These are phyloP conservation scores for Emmonsiellopsis sp. DNA, from an alignment of 2,329 filamentous ascomycete species.

Conservation along the genomic window DNA sequence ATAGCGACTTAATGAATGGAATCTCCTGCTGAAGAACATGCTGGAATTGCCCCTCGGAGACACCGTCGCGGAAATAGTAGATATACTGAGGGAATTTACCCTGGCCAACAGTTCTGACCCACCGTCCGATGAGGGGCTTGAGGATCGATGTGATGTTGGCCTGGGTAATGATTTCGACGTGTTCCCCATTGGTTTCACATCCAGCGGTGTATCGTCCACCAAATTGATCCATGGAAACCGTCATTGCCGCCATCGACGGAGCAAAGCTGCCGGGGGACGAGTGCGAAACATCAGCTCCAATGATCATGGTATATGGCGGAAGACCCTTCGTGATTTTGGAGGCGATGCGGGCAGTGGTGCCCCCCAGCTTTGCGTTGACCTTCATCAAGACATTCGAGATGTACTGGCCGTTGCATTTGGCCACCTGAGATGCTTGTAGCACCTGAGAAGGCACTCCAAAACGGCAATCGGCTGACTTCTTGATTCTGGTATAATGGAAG, in stretches of 20 bases:
- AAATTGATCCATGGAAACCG: conserved; percentile 64
- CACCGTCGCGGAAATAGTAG: conserved; percentile 89
- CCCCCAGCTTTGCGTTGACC: conserved; percentile 90
- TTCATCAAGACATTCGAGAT: conserved; percentile 94
- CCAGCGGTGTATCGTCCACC: conserved; percentile 68
- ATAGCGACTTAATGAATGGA: conserved; percentile 53
- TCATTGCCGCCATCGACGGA: conserved; percentile 79
- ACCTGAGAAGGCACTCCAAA: conserved; percentile 79
- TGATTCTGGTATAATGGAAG: conserved; percentile 70
- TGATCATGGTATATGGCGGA: conserved; percentile 57
- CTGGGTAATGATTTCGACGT: conserved; percentile 66
- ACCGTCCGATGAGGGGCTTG: conserved; percentile 52
- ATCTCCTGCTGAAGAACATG: conserved; percentile 76
- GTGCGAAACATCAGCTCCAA: conserved; percentile 89
- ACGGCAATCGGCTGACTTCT: conserved; percentile 79
- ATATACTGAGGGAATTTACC: conserved; percentile 59
- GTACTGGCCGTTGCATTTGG: conserved; percentile 67
- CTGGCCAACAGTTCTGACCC: conserved; percentile 48
- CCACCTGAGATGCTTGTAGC: conserved; percentile 60
- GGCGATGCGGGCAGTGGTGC: conserved; percentile 55
- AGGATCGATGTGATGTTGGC: conserved; percentile 60
- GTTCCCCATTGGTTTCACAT: conserved; percentile 73
- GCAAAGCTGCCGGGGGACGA: conserved; percentile 56
- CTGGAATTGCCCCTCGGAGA: conserved; percentile 75
- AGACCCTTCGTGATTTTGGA: conserved; percentile 31